Base-by-base conservation (phyloP, 306 rosid species). In the Acacia acuminata region DNA sequence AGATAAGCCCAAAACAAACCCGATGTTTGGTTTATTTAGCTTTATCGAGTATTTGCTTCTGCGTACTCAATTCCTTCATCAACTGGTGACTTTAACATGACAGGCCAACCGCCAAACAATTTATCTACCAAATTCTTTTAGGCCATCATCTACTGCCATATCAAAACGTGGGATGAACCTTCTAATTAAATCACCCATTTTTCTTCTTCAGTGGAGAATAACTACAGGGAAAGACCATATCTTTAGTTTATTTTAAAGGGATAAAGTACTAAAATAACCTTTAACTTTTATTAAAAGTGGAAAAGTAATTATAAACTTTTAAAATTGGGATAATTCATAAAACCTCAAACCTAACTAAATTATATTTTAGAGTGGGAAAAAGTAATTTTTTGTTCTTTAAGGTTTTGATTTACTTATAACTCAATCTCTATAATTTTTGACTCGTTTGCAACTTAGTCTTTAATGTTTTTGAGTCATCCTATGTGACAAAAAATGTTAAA, bases 91-190 rank as follows among this genome's bases (percentile, higher is more conserved):
- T 51, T 24, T 19, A 55, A 75, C 82, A 30, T 77, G 83, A 48
- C 79, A 65, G 51, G 70, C 45, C 65, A 65, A 55, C 72, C 22
- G 32, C 48, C 10, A 55, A 7, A 50, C 14, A 50, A 50, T 47
- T 55, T 82, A 19, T 43, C 47, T 8, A 7, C 50, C 63, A 19
- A 47, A 43, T 58, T 56, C 48, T 38, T 81, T 44, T 60, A 77
- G 58, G 51, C 77, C 72, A 67, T 75, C 77, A 10, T 53, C 19
- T 4, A 22, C 15, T 6, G 1, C 58, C 19, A 6, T 8, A 22
- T 34, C n/a, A 75, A 25, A 80, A 68, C 34, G 83, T 68, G 83
- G 70, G 27, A 11, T 36, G 67, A 76, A 76, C 65, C 82, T 79
- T 69, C 58, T 45, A 12, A 45, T 61, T 38, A 47, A 79, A 82